phyloP scores from a whole-genome alignment of 2,329 filamentous ascomycete species.

The Xylariomycetidae sp. region DNA sequence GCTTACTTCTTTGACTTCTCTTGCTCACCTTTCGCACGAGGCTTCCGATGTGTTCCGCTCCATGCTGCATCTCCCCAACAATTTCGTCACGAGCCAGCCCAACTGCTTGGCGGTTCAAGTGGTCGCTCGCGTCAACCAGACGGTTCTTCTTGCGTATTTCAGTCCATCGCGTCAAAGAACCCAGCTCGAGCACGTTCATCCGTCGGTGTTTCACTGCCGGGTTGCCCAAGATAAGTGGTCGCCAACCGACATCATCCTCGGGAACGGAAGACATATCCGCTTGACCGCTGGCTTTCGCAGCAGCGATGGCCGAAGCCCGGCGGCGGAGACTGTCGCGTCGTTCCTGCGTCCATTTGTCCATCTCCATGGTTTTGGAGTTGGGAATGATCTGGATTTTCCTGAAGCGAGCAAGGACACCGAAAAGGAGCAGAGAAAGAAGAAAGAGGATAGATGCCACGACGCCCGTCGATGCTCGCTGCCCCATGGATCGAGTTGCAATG shows the following conservation, averaged over 20 bases:
- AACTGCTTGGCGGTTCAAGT: slow-evolving; percentile 30
- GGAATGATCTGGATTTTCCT: slow-evolving; percentile 64
- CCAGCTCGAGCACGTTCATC: slow-evolving; percentile 67
- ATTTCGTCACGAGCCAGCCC: slow-evolving; percentile 26
- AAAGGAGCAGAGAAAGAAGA: slow-evolving; percentile 56
- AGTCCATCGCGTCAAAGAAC: slow-evolving; percentile 62
- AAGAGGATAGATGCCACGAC: slow-evolving; percentile 63
- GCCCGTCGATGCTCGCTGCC: slow-evolving; percentile 62
- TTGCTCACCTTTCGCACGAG: slow-evolving; percentile 30
- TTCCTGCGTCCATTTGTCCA: slow-evolving; percentile 45
- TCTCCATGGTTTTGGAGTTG: slow-evolving; percentile 47
- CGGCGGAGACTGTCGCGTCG: slow-evolving; percentile 43
- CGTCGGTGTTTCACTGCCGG: slow-evolving; percentile 62
- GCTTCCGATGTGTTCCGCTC: slow-evolving; percentile 23
- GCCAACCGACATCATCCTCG: slow-evolving; percentile 56
- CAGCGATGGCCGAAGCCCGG: slow-evolving; percentile 34
- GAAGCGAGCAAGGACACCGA: slow-evolving; percentile 58
- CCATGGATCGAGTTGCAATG: slow-evolving; percentile 57
- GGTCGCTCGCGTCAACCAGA: slow-evolving; percentile 39
- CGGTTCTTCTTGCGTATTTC: slow-evolving; percentile 61
- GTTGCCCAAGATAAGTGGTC: slow-evolving; percentile 64
- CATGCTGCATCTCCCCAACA: slow-evolving; percentile 22
- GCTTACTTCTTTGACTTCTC: slow-evolving; percentile 23
- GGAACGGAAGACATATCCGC: slow-evolving; percentile 31
- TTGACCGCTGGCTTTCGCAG: slow-evolving; percentile 21